Evolutionary conservation across 306 rosid genomes (phyloP).

Genomic region (Leucaena leucocephala): DNA sequence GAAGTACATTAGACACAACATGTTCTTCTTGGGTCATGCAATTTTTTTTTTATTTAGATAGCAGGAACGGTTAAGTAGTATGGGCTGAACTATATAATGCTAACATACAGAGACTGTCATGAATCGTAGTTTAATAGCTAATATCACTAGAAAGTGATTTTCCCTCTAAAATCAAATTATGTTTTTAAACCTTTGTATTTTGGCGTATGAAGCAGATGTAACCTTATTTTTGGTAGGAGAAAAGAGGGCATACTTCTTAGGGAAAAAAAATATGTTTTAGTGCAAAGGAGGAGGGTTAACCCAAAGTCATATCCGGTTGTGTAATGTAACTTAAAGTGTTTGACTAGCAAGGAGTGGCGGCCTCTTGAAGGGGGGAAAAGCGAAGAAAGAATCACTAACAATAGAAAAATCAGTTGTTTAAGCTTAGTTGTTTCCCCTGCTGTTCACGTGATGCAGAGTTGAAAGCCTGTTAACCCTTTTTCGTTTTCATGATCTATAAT

Average conservation of each 20-base stretch:
- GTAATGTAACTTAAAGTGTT: background rate
- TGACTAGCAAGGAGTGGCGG: background rate
- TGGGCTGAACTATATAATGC: background rate
- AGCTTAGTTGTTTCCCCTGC: background rate
- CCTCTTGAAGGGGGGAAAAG: background rate
- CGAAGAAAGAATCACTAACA: background rate
- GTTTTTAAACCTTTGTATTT: background rate
- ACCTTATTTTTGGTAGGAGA: background rate
- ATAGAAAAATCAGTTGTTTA: background rate
- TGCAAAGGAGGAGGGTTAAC: background rate
- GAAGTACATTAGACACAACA: background rate
- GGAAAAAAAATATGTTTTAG: background rate
- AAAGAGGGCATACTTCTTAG: background rate
- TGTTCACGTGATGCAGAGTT: constrained; percentile 5
- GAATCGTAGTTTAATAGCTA: background rate
- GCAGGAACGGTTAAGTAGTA: background rate
- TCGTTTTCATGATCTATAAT: background rate
- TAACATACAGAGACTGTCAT: background rate
- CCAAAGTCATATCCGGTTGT: background rate
- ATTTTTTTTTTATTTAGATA: background rate
- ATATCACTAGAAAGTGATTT: background rate
- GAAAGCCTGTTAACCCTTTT: background rate
- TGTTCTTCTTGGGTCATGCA: background rate
- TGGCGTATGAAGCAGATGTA: background rate
- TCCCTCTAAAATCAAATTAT: background rate